Percentiles rank a stretch among this genome's conserved stretches.
phyloP scores from a whole-genome alignment of 495 filamentous ascomycete species.

The Penicillium arizonense region DNA sequence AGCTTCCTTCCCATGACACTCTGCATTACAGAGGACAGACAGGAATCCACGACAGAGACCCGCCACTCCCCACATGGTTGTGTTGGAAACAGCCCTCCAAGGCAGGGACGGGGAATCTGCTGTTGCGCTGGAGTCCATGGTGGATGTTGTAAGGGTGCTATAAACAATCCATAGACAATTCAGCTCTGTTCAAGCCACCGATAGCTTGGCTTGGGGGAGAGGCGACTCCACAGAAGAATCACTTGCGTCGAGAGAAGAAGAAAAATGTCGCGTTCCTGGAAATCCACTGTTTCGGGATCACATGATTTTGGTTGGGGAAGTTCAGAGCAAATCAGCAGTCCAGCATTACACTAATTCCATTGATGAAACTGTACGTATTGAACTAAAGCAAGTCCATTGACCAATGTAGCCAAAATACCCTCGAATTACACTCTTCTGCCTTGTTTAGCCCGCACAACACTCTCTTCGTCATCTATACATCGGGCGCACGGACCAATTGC shows the following conservation, averaged over 20 bases:
- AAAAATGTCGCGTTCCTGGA: slow-evolving; percentile 6
- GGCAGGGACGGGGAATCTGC: slow-evolving; percentile 39
- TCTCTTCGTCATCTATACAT: slow-evolving; percentile 5
- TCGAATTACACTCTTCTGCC: not conserved
- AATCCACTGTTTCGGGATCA: slow-evolving; percentile 20
- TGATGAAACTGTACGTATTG: no score
- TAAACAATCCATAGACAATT: slow-evolving; percentile 26
- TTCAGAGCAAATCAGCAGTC: not conserved
- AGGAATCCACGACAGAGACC: slow-evolving; percentile 49
- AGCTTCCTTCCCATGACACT: slow-evolving; percentile 68
- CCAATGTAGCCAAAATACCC: no score
- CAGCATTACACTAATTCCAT: not conserved
- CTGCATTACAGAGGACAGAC: slow-evolving; percentile 40
- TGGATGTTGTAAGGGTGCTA: slow-evolving; percentile 28
- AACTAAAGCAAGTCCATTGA: no score
- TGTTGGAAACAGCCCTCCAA: slow-evolving; percentile 43
- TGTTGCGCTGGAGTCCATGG: slow-evolving; percentile 41
- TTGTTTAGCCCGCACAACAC: not conserved
- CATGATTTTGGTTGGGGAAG: slow-evolving; percentile 23
- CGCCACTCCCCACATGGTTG: slow-evolving; percentile 45
- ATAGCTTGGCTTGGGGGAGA: slow-evolving; percentile 5
- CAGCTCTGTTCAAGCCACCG: not conserved
- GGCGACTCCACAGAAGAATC: not conserved
- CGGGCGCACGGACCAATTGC: slow-evolving; percentile 27
- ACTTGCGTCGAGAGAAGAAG: not conserved